Evolutionary conservation across 495 filamentous ascomycete genomes (phyloP).

Genomic region (Hyaloscypha hepaticicola): DNA sequence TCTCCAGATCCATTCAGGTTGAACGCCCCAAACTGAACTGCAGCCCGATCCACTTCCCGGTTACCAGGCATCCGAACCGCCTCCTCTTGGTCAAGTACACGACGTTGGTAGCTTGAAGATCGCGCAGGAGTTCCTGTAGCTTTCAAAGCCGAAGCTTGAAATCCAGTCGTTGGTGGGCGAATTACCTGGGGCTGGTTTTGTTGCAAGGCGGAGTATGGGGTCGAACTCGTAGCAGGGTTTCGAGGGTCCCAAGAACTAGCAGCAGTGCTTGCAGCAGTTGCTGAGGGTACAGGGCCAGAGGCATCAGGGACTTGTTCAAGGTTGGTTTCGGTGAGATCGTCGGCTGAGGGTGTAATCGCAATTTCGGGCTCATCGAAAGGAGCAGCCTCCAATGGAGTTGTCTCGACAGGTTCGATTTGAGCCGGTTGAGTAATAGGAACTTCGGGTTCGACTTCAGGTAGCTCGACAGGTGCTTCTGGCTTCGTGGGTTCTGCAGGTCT

Average conservation of each 20-base stretch:
- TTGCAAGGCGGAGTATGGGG: constrained; percentile 54
- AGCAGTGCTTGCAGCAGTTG: constrained; percentile 86
- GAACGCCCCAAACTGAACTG: constrained; percentile 98
- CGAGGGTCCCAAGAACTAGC: constrained; percentile 78
- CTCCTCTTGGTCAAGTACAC: constrained; percentile 90
- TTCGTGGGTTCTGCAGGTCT: constrained; percentile 24
- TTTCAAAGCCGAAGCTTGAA: constrained; percentile 72
- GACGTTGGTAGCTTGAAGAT: constrained; percentile 73
- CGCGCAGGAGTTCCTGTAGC: constrained; percentile 61
- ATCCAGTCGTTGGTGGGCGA: constrained; percentile 63
- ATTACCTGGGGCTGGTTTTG: constrained; percentile 54
- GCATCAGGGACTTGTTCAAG: constrained; percentile 84
- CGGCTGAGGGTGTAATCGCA: constrained; percentile 65
- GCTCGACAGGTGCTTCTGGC: constrained; percentile 22
- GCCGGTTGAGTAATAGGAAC: constrained; percentile 16
- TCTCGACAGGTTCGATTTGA: constrained; percentile 14
- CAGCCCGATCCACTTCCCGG: constrained; percentile 86
- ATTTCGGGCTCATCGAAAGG: constrained; percentile 51
- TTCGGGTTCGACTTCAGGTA: constrained; percentile 27
- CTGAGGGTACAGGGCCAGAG: constrained; percentile 69
- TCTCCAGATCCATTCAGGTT: constrained; percentile 75
- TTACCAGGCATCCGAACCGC: constrained; percentile 99
- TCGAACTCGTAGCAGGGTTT: constrained; percentile 49
- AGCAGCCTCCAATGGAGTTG: constrained; percentile 11
- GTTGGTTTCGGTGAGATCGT: constrained; percentile 86